Base-by-base conservation (phyloP, 1,284 basidiomycete species). In the Ustilago cynodontis region DNA sequence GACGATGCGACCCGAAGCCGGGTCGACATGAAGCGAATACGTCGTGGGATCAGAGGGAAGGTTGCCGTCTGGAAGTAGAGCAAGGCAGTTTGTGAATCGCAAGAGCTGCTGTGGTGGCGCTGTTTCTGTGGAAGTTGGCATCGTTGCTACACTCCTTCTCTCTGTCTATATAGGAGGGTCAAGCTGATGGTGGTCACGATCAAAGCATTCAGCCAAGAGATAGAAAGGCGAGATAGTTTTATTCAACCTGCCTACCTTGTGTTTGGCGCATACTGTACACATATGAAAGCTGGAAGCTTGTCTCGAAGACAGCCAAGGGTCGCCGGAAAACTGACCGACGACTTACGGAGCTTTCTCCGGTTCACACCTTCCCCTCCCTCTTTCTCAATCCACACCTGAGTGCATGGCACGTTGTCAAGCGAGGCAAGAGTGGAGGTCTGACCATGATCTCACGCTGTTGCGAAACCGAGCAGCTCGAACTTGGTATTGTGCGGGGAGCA, bases 31-130 rank as follows among this genome's bases (percentile, higher is more conserved):
- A 13, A 77, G 65, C 3, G 69, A 77, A 41, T 67, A 77, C 11
- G 67, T 70, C 5, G 56, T 50, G 2, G 45, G 39, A 39, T 75
- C 72, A 16, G 18, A 0, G 0, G 66, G 55, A 0, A 70, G 67
- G 0, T 18, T 57, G n/a, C 68, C 69, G 47, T 67, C 68, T 2
- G 73, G 73, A 2, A 59, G 61, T 4, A 76, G 56, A 7, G 73
- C 68, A n/a, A 51, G 69, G 49, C 68, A 76, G 62, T 76, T 76
- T 16, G 67, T 71, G 49, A 76, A 71, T 10, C 64, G 67, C 14
- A 70, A 22, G 33, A 70, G 56, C 37, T 49, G 24, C 26, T 35
- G 20, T 9, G 28, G 22, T 7, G 56, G 33, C 29, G 62, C 41
- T 39, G 51, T 62, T 10, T 26, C 31, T 11, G 28, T 43, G 16